Conservation (phyloP, 2,329 filamentous ascomycete genomes). For the Plenodomus tracheiphilus region DNA sequence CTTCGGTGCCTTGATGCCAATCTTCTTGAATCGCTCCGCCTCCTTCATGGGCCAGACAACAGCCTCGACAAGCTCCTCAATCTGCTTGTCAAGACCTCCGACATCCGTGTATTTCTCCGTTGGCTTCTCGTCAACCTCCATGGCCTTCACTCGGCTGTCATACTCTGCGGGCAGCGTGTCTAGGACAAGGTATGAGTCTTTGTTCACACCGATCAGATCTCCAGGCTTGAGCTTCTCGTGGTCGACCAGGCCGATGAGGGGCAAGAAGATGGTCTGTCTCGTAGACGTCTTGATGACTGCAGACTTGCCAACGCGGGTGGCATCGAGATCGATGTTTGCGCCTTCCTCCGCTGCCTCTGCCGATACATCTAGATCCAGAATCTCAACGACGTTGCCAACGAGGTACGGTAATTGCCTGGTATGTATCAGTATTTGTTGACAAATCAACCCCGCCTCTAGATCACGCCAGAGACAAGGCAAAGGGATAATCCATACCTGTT, state of each 20-base stretch:
- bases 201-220: conserved; percentile 97
- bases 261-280: conserved; percentile 96
- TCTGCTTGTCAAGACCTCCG: conserved; percentile 96
- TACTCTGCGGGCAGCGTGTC: conserved; percentile 98
- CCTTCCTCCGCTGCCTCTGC: conserved; percentile 96
- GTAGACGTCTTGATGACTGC: conserved; percentile 99
- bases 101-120: conserved; percentile 99
- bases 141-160: conserved; percentile 97
- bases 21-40: conserved; percentile 98
- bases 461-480: conserved; percentile 1
- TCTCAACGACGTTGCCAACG: conserved; percentile 96
- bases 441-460: neutral
- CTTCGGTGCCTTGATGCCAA: conserved; percentile 98
- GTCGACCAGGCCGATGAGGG: conserved; percentile 94
- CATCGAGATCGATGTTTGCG: conserved; percentile 97
- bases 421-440: conserved; percentile 5
- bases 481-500: conserved; percentile 70
- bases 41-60: conserved; percentile 99
- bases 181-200: conserved; percentile 96
- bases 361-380: conserved; percentile 93
- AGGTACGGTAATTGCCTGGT: conserved; percentile 93
- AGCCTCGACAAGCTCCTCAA: conserved; percentile 96
- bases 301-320: conserved; percentile 94
- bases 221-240: conserved; percentile 92
- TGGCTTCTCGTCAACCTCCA: conserved; percentile 99